These are phyloP conservation scores for Aureobasidium sp. DNA, from an alignment of 2,329 filamentous ascomycete genomes.

Conservation along the genomic window DNA sequence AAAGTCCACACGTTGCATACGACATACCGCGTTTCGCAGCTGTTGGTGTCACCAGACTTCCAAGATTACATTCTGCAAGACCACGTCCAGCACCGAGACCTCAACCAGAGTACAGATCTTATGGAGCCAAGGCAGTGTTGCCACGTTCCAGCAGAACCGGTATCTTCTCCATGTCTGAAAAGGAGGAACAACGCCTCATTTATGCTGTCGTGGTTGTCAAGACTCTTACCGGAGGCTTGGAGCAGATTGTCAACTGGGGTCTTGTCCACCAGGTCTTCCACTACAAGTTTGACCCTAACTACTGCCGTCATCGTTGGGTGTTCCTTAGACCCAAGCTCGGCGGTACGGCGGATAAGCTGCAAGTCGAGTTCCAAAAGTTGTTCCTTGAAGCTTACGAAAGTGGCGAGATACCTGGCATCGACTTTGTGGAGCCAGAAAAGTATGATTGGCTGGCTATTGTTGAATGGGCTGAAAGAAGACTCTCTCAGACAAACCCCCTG, in stretches of 20 bases:
- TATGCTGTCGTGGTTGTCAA: slow-evolving; percentile 26
- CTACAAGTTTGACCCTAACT: slow-evolving; percentile 30
- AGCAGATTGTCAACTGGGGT: slow-evolving; percentile 33
- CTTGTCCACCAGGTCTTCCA: slow-evolving; percentile 32
- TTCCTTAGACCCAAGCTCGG: slow-evolving; percentile 20
- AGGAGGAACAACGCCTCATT: slow-evolving; percentile 23
- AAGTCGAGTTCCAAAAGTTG: slow-evolving; percentile 54
- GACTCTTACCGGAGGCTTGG: slow-evolving; percentile 29
- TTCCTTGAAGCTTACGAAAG: slow-evolving; percentile 60
- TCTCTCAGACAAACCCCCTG: slow-evolving; percentile 14
- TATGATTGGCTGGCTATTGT: slow-evolving; percentile 64
- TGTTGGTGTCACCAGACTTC: slow-evolving; percentile 10
- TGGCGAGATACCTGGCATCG: slow-evolving; percentile 51
- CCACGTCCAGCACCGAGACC: slow-evolving; percentile 6
- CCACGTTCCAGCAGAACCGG: slow-evolving; percentile 13
- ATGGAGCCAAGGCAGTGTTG: neutral
- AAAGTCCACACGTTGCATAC: neutral
- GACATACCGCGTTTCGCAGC: slow-evolving; percentile 5
- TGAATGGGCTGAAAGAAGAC: slow-evolving; percentile 51
- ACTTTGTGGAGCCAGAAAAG: slow-evolving; percentile 53
- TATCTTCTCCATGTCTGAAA: slow-evolving; percentile 20
- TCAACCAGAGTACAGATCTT: slow-evolving; percentile 4
- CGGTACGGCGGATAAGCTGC: slow-evolving; percentile 40
- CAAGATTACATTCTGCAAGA: neutral
- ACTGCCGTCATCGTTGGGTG: slow-evolving; percentile 33